phyloP scores from a whole-genome alignment of 164 flowering plant genomes.

The Nymphaea colorata region DNA sequence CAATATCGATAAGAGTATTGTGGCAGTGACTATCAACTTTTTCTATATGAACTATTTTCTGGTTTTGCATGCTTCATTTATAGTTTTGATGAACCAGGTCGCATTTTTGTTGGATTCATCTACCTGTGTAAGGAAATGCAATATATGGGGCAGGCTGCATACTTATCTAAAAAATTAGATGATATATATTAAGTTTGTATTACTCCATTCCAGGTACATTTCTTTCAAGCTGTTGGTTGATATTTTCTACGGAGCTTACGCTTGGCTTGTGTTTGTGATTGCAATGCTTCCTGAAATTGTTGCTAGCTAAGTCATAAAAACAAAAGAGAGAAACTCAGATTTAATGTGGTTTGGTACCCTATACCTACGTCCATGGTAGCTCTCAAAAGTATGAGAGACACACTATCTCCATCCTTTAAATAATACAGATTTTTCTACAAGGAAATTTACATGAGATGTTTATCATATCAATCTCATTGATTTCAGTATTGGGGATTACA shows the following conservation, averaged over 20 bases:
- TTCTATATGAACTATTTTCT: background rate
- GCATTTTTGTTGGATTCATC: slow-evolving; percentile 54
- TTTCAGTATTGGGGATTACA: too few species aligned
- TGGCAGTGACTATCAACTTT: background rate
- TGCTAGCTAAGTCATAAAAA: slow-evolving; percentile 82
- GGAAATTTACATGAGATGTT: too few species aligned
- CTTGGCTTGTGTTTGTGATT: slow-evolving; percentile 78
- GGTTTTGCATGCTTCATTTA: background rate
- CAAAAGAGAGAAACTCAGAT: too few species aligned
- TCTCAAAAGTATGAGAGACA: too few species aligned
- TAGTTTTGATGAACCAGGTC: slow-evolving; percentile 32
- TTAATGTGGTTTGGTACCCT: too few species aligned
- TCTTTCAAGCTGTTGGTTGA: background rate
- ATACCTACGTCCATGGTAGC: too few species aligned
- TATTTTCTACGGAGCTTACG: slow-evolving; percentile 27
- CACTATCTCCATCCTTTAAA: too few species aligned
- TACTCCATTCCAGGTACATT: slow-evolving; percentile 2
- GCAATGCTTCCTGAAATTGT: slow-evolving; percentile 78
- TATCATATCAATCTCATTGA: too few species aligned
- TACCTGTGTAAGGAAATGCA: slow-evolving; percentile 73
- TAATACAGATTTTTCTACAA: too few species aligned
- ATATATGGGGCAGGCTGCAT: slow-evolving; percentile 93
- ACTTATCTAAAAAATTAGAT: slow-evolving; percentile 37
- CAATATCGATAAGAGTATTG: slow-evolving; percentile 48
- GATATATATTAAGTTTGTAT: slow-evolving; percentile 43